Evolutionary conservation across 1,284 basidiomycete genomes (phyloP), one percentile per base, ranked within the genome.

Genomic region (Austroboletus niveus): DNA sequence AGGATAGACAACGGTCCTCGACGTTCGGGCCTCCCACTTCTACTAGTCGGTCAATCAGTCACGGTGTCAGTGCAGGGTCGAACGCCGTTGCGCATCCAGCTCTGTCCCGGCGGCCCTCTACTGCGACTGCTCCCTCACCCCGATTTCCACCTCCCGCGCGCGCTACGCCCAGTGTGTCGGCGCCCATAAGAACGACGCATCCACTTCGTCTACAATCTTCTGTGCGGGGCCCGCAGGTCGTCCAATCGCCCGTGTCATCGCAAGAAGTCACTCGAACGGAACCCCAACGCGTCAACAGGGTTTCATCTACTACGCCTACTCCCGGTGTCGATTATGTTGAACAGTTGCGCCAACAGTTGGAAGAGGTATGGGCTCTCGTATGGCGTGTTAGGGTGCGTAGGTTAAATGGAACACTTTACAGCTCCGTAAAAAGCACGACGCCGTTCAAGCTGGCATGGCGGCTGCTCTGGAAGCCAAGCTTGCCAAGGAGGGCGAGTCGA

Each of bases 381-480:
- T 45, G 47, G 35, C 22, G 31, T 54, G 43, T 58, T 8, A 29
- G 27, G 51, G 49, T 39, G 41, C 31, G 12, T 48, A 38, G 15
- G 42, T 49, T 56, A 32, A 60, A 44, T 15, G 31, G 7, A 8
- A 29, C 3, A 4, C 40, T 55, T 53, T 49, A 42, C 63, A 89
- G 83, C 69, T 87, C 48, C 71, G 70, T 39, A 68, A 72, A 60
- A 69, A 76, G 50, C 80, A 85, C 54, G 59, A 66, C 29, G 69
- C 72, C 49, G 71, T 80, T 20, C 63, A 57, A 12, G 38, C 47
- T 1, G 52, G 62, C 2, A 57, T 64, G 52, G 52, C 49, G n/a
- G 42, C 48, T 30, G 48, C 53, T 17, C 24, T 61, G 47, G 58
- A 64, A 8, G 61, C 59, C 2, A 68, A 65, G 49, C 64, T 68